Evolutionary conservation across 2,329 filamentous ascomycete species (phyloP), one percentile per base, ranked within the genome.

Genomic region (Clonostachys rosea): DNA sequence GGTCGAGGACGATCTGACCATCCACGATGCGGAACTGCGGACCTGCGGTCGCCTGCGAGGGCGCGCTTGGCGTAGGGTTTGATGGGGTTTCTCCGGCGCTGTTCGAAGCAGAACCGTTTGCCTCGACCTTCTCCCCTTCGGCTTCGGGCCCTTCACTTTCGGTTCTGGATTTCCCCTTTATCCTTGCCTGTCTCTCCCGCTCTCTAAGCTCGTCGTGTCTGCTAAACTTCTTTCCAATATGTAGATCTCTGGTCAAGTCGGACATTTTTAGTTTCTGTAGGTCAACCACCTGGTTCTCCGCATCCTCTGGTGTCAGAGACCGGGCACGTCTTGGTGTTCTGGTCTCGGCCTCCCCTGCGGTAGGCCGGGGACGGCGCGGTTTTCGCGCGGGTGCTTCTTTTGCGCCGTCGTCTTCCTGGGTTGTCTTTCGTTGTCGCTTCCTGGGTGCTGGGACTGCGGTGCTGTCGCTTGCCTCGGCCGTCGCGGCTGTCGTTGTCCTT

Each of bases 141-240:
- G 36, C 43, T 11, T 33, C 47, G 13, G 14, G 36, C 33, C 13
- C 7, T 17, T 55, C 62, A 18, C 51, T 49, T 33, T 58, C 56
- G 30, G 59, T 60, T 24, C 52, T 54, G 10, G 55, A 44, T 47
- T 65, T 68, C 13, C 55, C 49, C 45, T 62, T 66, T 17, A 62
- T 42, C 18, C 61, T 61, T n/a, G 56, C 57, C 47, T 73, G 68
- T 44, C 77, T 69, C 66, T 89, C 78, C 40, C 88, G 81, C 53
- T 84, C 76, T 40, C 83, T 80, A 56, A 94, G 83, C 57, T 87
- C 83, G 56, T 84, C 81, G 54, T 90, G 87, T 4, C 84, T 78
- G 57, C 83, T 84, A 47, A 89, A 91, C 50, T 86, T 83, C 61
- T 87, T 88, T 48, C 89, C 89, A 47, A 86, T 84, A 18, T 77